A percentile compares a stretch with the other conserved stretches of the same genome.
Conservation (phyloP, 306 rosid species). For the Herpetospermum pedunculosum region DNA sequence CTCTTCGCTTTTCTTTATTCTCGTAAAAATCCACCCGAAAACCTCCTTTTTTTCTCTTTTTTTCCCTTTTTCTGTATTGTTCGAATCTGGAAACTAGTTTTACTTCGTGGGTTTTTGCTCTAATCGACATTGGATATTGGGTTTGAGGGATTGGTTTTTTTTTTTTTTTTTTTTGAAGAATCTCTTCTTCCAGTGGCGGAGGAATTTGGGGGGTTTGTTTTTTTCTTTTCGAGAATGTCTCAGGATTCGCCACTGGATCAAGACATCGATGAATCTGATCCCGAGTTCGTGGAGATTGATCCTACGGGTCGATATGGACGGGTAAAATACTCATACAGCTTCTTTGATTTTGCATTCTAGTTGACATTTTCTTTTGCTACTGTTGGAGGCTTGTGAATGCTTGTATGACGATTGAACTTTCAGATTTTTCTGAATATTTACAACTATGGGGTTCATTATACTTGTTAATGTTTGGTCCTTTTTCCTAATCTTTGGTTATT, state of each 20-base stretch:
- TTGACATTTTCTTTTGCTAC: background rate
- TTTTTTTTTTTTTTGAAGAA: no score
- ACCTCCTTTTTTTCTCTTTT: background rate
- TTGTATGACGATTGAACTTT: background rate
- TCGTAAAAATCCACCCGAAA: background rate
- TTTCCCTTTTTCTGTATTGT: background rate
- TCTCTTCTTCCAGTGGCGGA: background rate
- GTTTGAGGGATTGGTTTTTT: no score
- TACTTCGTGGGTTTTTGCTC: background rate
- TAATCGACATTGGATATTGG: background rate
- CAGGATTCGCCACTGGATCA: conserved; percentile 48
- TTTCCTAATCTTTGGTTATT: conserved; percentile 10
- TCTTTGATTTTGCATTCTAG: background rate
- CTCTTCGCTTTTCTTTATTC: background rate
- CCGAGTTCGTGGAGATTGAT: conserved; percentile 78
- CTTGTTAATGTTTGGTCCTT: conserved; percentile 9
- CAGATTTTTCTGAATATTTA: background rate
- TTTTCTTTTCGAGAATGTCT: conserved; percentile 33
- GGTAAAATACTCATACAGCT: conserved; percentile 34
- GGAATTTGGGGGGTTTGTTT: background rate
- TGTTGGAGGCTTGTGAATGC: background rate
- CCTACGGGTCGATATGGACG: conserved; percentile 88
- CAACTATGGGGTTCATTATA: conserved; percentile 2
- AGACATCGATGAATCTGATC: conserved; percentile 51
- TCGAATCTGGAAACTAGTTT: background rate